Conservation (phyloP, 1,284 basidiomycete species). For the Trichosporon asahii region DNA sequence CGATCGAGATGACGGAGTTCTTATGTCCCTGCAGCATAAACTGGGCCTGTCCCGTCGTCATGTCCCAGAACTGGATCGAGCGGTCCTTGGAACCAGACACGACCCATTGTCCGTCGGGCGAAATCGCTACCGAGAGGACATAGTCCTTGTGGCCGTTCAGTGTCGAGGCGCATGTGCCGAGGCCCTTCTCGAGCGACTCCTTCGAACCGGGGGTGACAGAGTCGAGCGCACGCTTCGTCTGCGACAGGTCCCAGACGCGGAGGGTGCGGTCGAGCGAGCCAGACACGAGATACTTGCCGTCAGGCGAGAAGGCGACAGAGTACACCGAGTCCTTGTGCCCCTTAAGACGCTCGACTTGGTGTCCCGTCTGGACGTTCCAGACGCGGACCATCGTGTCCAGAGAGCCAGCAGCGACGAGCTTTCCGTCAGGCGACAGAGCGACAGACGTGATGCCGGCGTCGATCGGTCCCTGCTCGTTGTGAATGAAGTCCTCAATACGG, state of each 20-base stretch:
- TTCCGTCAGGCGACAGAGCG: conserved; percentile 74
- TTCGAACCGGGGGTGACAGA: conserved; percentile 31
- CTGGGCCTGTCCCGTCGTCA: conserved; percentile 67
- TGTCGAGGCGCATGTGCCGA: conserved; percentile 66
- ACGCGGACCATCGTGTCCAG: conserved; percentile 80
- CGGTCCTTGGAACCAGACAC: conserved; percentile 88
- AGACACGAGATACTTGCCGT: conserved; percentile 69
- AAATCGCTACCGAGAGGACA: conserved; percentile 60
- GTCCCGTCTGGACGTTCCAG: conserved; percentile 74
- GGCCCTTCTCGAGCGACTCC: conserved; percentile 49
- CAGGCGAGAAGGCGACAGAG: conserved; percentile 80
- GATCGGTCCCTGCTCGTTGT: conserved; percentile 56
- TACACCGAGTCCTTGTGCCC: conserved; percentile 82
- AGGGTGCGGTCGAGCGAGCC: conserved; percentile 83
- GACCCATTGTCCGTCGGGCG: conserved; percentile 80
- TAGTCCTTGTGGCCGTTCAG: conserved; percentile 75
- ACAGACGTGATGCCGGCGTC: conserved; percentile 69
- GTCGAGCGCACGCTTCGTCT: conserved; percentile 47
- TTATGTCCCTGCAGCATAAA: conserved; percentile 86
- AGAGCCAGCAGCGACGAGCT: conserved; percentile 75
- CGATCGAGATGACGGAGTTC: conserved; percentile 84
- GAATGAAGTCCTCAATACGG: conserved; percentile 54
- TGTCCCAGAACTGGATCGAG: conserved; percentile 84
- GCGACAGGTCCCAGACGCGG: conserved; percentile 75
- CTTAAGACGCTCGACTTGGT: conserved; percentile 68